Conservation (phyloP, 768 basidiomycete species). For the Clitopilus passeckerianus region DNA sequence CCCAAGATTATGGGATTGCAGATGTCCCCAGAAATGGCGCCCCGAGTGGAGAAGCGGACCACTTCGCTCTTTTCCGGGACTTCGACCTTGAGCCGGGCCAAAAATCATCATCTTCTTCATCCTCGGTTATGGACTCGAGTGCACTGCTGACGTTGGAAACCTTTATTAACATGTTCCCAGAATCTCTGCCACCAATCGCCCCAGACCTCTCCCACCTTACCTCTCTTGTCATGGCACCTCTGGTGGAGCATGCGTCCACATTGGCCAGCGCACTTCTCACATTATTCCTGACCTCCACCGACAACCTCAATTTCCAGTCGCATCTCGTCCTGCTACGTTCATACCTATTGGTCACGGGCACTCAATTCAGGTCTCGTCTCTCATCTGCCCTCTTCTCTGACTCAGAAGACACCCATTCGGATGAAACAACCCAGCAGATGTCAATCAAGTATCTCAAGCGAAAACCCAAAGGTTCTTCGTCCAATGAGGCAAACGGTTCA, state of each 20-base stretch:
- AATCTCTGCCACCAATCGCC: constrained; percentile 51
- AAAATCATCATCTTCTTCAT: constrained; percentile 19
- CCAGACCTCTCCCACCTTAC: constrained; percentile 62
- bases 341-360: constrained; percentile 69
- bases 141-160: constrained; percentile 23
- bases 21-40: not conserved
- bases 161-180: constrained; percentile 59
- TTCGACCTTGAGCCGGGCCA: constrained; percentile 69
- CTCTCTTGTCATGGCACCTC: constrained; percentile 55
- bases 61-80: constrained; percentile 41
- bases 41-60: constrained; percentile 3
- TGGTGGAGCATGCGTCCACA: constrained; percentile 53
- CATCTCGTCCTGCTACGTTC: constrained; percentile 70
- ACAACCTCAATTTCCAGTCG: constrained; percentile 61
- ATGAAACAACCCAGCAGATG: constrained; percentile 26
- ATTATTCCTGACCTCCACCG: constrained; percentile 58
- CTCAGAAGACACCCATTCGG: constrained; percentile 43
- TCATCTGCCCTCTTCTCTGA: constrained; percentile 76
- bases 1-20: not conserved
- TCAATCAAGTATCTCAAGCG: constrained; percentile 29
- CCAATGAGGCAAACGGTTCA: constrained; percentile 14
- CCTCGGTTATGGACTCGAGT: constrained; percentile 1
- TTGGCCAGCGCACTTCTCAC: constrained; percentile 66
- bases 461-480: constrained; percentile 16
- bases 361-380: constrained; percentile 69